Evolutionary conservation across 2,329 filamentous ascomycete species (phyloP), one percentile per base, ranked within the genome.

Genomic region (Colletotrichum chrysophilum): DNA sequence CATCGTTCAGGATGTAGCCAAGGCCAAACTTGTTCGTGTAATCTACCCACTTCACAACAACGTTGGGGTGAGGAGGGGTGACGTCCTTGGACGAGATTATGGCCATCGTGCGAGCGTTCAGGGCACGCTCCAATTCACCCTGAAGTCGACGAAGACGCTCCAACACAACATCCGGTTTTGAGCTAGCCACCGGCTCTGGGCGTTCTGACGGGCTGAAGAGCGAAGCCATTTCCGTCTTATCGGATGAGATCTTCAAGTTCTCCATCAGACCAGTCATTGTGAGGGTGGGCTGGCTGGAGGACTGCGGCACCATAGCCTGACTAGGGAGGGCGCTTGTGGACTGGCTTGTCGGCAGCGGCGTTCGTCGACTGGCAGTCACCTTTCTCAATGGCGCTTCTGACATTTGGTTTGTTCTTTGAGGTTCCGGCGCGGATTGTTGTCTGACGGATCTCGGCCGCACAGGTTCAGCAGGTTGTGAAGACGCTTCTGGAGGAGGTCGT

Each of bases 1-100:
- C 94, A 78, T 96, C 94, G 77, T 95, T 95, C 70, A 97, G 87
- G 74, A 96, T 95, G 80, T 96, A 97, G 43, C 95, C 95, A 18
- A 97, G 89, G 14, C 95, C 95, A 82, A 96, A 95, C 82, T 96
- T 96, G 84, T 96, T 95, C 75, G 94, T 95, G 83, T 97, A 97
- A 82, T 97, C 95, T 8, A 97, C 95, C 95, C 95, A 97, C 81
- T 96, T 95, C 13, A 93, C 91, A 14, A 93, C 92, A 60, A 93
- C 90, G 81, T 92, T 85, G 81, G 93, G 89, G 81, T 93, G 83
- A 76, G 92, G 81, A 81, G 89, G 86, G 71, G 89, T 83, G 77
- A 88, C 84, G 74, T 89, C 86, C 84, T 91, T 89, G 12, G 89
- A 86, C 0, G 88, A 89, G 65, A 92, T 86, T 70, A 92, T 87